phyloP scores from a whole-genome alignment of 2,329 filamentous ascomycete species.

The Sclerotinia nivalis region DNA sequence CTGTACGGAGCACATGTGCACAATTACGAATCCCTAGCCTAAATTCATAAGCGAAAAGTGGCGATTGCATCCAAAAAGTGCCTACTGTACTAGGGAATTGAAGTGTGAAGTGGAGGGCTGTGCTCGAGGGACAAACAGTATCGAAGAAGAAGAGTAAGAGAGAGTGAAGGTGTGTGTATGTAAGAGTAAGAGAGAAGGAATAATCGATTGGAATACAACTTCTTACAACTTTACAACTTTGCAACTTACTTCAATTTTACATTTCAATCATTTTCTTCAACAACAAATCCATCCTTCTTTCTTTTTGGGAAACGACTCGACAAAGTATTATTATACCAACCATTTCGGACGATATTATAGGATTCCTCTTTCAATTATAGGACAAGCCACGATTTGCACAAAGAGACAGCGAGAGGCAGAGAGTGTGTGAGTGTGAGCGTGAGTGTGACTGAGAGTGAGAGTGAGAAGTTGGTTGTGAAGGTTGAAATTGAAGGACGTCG shows the following conservation, averaged over 20 bases:
- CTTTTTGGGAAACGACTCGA: background rate
- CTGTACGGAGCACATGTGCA: conserved; percentile 3
- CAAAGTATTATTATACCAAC: background rate
- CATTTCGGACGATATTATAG: background rate
- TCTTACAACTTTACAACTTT: background rate
- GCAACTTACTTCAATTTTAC: background rate
- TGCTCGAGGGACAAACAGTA: conserved; percentile 12
- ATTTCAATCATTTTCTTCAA: background rate
- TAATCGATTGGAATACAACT: background rate
- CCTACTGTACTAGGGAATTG: background rate
- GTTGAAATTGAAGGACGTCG: conserved; percentile 7
- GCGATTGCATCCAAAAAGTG: conserved; percentile 11
- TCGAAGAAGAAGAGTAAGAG: background rate
- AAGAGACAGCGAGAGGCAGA: background rate
- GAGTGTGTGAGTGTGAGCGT: background rate
- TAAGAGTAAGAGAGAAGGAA: background rate
- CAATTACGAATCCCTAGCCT: conserved; percentile 22
- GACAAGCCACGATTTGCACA: background rate
- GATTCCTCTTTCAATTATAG: conserved; percentile 3
- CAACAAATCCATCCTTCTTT: background rate
- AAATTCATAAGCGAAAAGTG: conserved; percentile 25
- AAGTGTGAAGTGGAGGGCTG: conserved; percentile 12
- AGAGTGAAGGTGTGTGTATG: background rate
- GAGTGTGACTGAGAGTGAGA: background rate
- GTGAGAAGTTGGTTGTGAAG: conserved; percentile 9